Evolutionary conservation across 2,329 filamentous ascomycete genomes (phyloP).

Genomic region (Pseudogymnoascus sp.): DNA sequence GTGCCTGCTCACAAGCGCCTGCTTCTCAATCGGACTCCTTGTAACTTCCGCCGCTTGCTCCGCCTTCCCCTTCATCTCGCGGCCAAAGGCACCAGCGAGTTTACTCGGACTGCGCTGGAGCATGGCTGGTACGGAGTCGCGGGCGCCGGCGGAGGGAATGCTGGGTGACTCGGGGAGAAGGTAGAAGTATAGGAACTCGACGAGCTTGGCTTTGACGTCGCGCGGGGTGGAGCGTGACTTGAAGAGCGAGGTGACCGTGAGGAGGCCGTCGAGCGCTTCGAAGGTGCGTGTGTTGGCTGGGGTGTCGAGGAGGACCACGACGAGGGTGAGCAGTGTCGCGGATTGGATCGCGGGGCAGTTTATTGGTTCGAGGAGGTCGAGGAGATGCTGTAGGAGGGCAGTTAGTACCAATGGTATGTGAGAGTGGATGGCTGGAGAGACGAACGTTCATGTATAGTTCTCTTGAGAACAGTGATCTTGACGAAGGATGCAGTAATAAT

Average conservation of each 20-base stretch:
- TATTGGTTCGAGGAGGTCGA: conserved; percentile 86
- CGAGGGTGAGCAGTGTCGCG: conserved; percentile 79
- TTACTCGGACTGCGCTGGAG: conserved; percentile 63
- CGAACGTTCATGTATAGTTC: conserved; percentile 90
- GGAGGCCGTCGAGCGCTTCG: conserved; percentile 81
- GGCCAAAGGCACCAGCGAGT: conserved; percentile 48
- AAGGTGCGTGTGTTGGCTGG: conserved; percentile 87
- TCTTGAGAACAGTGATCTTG: conserved; percentile 74
- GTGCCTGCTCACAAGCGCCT: conserved; percentile 53
- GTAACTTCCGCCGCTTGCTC: conserved; percentile 28
- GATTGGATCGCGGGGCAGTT: conserved; percentile 91
- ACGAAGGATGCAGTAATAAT: conserved; percentile 81
- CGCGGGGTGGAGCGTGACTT: conserved; percentile 77
- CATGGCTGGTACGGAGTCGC: conserved; percentile 41
- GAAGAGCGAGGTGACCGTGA: conserved; percentile 88
- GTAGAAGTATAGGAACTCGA: conserved; percentile 98
- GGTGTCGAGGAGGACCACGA: conserved; percentile 77
- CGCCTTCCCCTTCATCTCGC: conserved; percentile 23
- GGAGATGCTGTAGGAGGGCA: conserved; percentile 53
- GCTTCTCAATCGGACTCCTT: conserved; percentile 58
- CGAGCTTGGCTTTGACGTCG: conserved; percentile 89
- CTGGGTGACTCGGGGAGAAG: conserved; percentile 81
- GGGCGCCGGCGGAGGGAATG: conserved; percentile 41
- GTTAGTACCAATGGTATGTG: not conserved
- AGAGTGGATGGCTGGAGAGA: conserved; percentile 12